Evolutionary conservation across 345 rosid species (phyloP), one percentile per base, ranked within the genome.

Genomic region (Corchorus olitorius): DNA sequence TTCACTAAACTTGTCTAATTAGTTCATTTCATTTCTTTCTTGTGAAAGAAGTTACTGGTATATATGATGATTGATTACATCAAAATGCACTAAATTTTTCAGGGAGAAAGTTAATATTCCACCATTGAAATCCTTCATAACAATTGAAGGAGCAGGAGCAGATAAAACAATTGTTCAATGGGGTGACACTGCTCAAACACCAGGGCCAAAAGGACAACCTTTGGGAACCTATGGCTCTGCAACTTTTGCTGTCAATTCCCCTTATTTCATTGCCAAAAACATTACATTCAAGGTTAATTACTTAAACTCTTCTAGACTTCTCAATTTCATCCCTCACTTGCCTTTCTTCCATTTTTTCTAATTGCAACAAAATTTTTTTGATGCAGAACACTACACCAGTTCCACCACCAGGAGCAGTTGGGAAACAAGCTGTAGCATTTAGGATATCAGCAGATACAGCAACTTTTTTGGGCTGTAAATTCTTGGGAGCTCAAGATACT

Each of bases 161-260:
- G 97, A 92, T 45, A 88, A 84, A 60, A 93, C 99, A 53, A 87
- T 84, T 12, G 92, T 96, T 65, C 88, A 96, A 83, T 93, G 98
- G 98, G 97, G 97, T 69, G 99, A 96, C 88, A 96, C 94, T 0
- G 99, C 99, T 71, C 89, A 93, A 78, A 93, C 90, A 17, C 92
- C 82, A 1, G 99, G 93, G 7, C 68, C 91, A 4, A 87, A 13
- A 74, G 97, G 99, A 13, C 84, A 76, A 15, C 98, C 91, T 4
- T 55, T 92, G 81, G 99, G 99, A 8, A 93, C 97, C 2, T 91
- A 67, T 79, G 70, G 39, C 64, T 96, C 99, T n/a, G 99, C 99
- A 54, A 92, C 99, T 37, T 96, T 96, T 73, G 94, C 94, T 6
- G 97, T 96, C 13, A 93, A 93, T 68, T 84, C 99, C 8, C 93